These are phyloP conservation scores for Cyberlindnera maritima DNA, from an alignment of 805 yeast species.

Conservation along the genomic window DNA sequence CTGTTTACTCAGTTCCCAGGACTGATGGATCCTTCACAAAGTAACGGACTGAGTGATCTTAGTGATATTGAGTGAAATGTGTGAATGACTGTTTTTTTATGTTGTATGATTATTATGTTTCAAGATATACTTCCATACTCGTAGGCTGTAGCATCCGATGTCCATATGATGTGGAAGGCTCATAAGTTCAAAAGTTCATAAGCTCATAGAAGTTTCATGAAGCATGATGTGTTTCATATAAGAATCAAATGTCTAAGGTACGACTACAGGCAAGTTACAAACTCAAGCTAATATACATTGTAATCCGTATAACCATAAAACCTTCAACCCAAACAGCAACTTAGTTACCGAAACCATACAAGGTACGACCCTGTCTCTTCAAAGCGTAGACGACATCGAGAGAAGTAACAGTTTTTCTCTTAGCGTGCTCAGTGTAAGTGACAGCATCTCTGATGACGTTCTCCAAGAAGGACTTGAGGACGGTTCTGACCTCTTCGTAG, in stretches of 20 bases:
- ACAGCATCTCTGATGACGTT: conserved; percentile 98
- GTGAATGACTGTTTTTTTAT: too few species aligned
- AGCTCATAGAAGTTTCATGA: too few species aligned
- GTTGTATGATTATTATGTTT: too few species aligned
- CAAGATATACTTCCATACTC: too few species aligned
- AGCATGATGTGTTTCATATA: too few species aligned
- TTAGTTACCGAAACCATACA: conserved; percentile 99
- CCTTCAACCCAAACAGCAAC: conserved; percentile 19
- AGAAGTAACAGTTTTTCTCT: conserved; percentile 99
- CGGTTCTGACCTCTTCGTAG: conserved; percentile 98
- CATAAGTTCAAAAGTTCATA: too few species aligned
- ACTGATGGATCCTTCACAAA: conserved; percentile 4
- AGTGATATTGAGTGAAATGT: conserved; percentile 1
- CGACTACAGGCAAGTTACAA: neutral
- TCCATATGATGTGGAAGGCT: too few species aligned
- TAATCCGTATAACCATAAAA: conserved; percentile 8
- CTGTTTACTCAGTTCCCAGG: conserved; percentile 25
- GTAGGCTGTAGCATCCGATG: too few species aligned
- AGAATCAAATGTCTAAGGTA: too few species aligned
- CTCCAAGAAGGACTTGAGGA: conserved; percentile 92
- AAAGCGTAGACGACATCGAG: conserved; percentile 98
- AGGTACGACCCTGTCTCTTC: conserved; percentile 99
- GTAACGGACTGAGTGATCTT: conserved; percentile 6
- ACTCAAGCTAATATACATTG: conserved; percentile 13
- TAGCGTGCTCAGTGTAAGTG: conserved; percentile 99